A percentile compares a stretch with the other conserved stretches of the same genome.
These are phyloP conservation scores for Rhizoclosmatium sp. DNA, from an alignment of 192 early-diverging fungal genomes.

Conservation along the genomic window DNA sequence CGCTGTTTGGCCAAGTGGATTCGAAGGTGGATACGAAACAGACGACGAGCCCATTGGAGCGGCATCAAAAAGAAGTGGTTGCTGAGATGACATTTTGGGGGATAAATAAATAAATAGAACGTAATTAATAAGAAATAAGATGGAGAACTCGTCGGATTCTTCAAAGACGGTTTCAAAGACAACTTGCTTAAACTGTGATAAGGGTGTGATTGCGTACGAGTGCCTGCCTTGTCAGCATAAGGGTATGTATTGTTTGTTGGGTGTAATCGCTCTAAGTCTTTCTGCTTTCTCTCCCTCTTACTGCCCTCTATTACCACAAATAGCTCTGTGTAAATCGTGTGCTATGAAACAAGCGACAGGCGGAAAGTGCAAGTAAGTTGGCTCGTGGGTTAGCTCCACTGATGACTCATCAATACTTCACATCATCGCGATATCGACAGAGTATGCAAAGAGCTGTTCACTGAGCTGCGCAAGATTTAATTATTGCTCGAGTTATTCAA, in stretches of 20 bases:
- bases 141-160: neutral
- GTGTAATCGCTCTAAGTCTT: too few species aligned
- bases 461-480: slow-evolving; percentile 44
- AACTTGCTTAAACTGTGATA: slow-evolving; percentile 43
- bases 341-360: slow-evolving; percentile 64
- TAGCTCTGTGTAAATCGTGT: slow-evolving; percentile 53
- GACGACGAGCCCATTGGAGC: slow-evolving; percentile 17
- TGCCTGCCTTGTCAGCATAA: slow-evolving; percentile 44
- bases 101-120: neutral
- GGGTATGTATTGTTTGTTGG: too few species aligned
- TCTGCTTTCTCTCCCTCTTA: too few species aligned
- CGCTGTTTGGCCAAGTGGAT: too few species aligned
- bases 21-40: neutral
- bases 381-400: too few species aligned
- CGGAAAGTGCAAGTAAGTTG: slow-evolving; percentile 49
- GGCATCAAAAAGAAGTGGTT: slow-evolving; percentile 12
- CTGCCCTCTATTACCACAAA: too few species aligned
- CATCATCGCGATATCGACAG: too few species aligned
- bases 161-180: neutral
- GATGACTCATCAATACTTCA: too few species aligned
- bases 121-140: neutral
- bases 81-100: neutral
- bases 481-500: neutral
- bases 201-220: slow-evolving; percentile 47
- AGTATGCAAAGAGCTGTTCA: slow-evolving; percentile 49